A percentile compares a stretch with the other conserved stretches of the same genome.
phyloP scores from a whole-genome alignment of 2,329 filamentous ascomycete genomes.

The Apiospora sp. region DNA sequence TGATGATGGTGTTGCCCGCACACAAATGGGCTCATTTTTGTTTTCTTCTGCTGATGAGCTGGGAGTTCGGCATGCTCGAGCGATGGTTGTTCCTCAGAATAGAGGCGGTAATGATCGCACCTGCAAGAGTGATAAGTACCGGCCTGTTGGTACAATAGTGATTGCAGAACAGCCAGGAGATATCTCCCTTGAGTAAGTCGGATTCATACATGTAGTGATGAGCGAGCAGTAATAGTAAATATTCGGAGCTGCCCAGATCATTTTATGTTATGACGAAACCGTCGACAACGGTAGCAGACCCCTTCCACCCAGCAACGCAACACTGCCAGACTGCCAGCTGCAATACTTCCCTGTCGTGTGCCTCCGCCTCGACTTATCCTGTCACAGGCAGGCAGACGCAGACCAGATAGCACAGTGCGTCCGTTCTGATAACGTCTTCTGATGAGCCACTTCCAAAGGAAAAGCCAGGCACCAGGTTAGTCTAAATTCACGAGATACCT shows the following conservation, averaged over 20 bases:
- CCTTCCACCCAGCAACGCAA: constrained; percentile 3
- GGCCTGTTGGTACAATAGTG: neutral
- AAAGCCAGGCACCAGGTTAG: neutral
- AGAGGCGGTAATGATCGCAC: neutral
- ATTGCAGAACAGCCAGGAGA: neutral
- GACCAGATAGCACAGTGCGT: neutral
- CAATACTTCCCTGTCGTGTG: neutral
- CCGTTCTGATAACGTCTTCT: neutral
- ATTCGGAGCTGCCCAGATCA: neutral
- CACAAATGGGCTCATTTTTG: constrained; percentile 23
- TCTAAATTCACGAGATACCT: neutral
- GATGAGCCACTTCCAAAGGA: neutral
- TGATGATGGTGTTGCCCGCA: constrained; percentile 21
- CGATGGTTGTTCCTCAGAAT: neutral
- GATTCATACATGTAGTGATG: constrained; percentile 1
- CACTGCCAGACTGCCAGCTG: constrained; percentile 10
- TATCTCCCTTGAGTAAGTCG: neutral
- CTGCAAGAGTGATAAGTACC: neutral
- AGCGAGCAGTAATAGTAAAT: constrained; percentile 12
- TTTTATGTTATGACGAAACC: constrained; percentile 23
- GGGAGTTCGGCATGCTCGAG: constrained; percentile 3
- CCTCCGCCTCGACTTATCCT: neutral
- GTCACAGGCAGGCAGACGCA: neutral
- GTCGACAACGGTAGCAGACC: neutral
- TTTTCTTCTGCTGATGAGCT: neutral